Evolutionary conservation across 495 filamentous ascomycete genomes (phyloP), one percentile per base, ranked within the genome.

Genomic region (Parmelia sp.): DNA sequence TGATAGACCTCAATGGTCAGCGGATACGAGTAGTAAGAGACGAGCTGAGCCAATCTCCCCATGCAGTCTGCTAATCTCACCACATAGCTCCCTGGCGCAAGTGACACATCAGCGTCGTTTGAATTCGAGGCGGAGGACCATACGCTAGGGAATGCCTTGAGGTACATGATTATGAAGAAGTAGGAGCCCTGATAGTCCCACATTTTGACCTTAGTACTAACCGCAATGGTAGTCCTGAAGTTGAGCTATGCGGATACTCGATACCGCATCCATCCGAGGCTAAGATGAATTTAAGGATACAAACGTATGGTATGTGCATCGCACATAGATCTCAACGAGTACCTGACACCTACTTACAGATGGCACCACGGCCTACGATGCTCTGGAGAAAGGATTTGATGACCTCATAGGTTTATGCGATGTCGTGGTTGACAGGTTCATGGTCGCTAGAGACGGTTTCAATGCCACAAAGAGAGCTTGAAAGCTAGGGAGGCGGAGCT

Each of bases 151-250:
- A 98, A 98, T 76, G 90, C 93, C 8, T 79, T 98, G 65, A 82
- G 94, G 67, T 97, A 88, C 72, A 87, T 96, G 65, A 96, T 97
- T 69, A 97, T 96, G 92, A 97, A 96, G 78, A 98, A 98, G 94
- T 96, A 78, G 62, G 82, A 5, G 10, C 33, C 40, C 7, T 42
- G 39, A 39, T 49, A 40, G 11, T 23, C 42, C 57, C 29, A 6
- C 4, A 42, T 25, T 42, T 29, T 15, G 29, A 19, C 36, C 40
- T 59, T 35, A 11, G n/a, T 11, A 47, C 23, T 39, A 19, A 40
- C 19, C 8, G 36, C 7, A 55, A 33, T 49, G 45, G 17, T 51
- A 69, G 93, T 73, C 94, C 94, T 40, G 84, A 90, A 51, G 94
- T 98, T 40, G 94, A 98, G 71, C 94, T 98, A 77, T 97, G 95